Conservation (phyloP, 169 alveolate species). For the Babesia bigemina region DNA sequence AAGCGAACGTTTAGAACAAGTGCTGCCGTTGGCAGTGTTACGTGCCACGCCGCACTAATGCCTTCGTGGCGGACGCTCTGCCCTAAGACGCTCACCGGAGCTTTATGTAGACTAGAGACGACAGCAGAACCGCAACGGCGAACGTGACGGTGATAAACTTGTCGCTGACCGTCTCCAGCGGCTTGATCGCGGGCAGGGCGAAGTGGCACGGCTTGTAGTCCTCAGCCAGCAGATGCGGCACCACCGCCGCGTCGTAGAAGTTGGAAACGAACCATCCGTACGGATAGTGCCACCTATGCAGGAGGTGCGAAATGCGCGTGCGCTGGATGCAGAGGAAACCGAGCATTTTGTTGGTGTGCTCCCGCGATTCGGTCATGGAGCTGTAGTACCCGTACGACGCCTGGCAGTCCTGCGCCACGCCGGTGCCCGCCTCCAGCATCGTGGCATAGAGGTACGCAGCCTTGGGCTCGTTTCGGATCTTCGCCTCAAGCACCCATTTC, state of each 20-base stretch:
- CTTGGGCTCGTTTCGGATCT: slow-evolving; percentile 43
- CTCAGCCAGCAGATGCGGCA: background rate
- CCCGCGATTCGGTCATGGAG: slow-evolving; percentile 32
- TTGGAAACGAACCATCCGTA: slow-evolving; percentile 24
- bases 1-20: too few relatives aligned
- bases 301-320: slow-evolving; percentile 10
- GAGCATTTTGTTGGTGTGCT: slow-evolving; percentile 23
- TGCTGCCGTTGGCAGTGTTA: too few relatives aligned
- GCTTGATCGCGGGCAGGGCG: background rate
- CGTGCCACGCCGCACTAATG: too few relatives aligned
- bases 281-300: slow-evolving; percentile 17
- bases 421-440: slow-evolving; percentile 68
- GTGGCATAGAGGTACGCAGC: slow-evolving; percentile 64
- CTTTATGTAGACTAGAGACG: slow-evolving; percentile 3
- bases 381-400: slow-evolving; percentile 41
- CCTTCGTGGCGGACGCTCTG: too few relatives aligned
- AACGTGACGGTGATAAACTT: background rate
- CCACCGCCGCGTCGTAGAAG: slow-evolving; percentile 38
- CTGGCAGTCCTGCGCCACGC: slow-evolving; percentile 58
- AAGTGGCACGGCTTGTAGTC: slow-evolving; percentile 23
- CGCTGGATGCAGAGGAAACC: slow-evolving; percentile 66
- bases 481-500: slow-evolving; percentile 55
- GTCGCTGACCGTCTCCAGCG: background rate
- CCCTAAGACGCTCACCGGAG: background rate
- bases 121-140: background rate